phyloP scores from a whole-genome alignment of 768 basidiomycete genomes.

The Pisolithus tinctorius region DNA sequence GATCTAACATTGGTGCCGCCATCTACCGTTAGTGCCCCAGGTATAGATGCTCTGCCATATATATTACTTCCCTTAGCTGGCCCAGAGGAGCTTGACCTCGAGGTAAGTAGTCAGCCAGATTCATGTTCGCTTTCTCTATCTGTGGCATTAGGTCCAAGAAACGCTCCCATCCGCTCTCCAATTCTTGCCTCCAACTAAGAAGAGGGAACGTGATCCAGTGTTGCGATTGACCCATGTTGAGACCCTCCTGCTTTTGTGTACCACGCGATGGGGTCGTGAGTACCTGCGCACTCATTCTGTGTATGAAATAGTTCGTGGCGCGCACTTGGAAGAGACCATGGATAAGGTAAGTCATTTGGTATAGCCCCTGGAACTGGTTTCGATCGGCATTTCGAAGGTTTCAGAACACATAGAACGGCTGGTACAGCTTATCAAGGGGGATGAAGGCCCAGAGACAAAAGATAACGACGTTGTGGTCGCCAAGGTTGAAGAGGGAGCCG shows the following conservation, averaged over 20 bases:
- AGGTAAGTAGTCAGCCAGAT: conserved; percentile 38
- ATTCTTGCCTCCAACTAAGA: conserved; percentile 81
- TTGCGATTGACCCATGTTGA: conserved; percentile 85
- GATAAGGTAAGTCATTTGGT: conserved; percentile 51
- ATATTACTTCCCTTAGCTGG: conserved; percentile 89
- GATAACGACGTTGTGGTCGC: conserved; percentile 30
- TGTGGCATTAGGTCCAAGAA: conserved; percentile 68
- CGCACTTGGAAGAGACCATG: conserved; percentile 73
- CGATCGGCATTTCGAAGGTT: conserved; percentile 41
- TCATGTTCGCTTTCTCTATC: background rate
- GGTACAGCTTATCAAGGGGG: conserved; percentile 78
- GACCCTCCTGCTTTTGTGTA: conserved; percentile 80
- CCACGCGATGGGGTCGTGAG: conserved; percentile 84
- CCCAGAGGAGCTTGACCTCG: conserved; percentile 90
- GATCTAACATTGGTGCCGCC: conserved; percentile 50
- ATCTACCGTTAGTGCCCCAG: conserved; percentile 53
- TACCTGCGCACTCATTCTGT: conserved; percentile 73
- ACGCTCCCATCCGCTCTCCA: conserved; percentile 78
- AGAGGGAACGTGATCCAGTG: conserved; percentile 68
- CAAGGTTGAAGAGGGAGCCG: conserved; percentile 14
- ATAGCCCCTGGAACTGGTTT: background rate
- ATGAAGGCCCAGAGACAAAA: conserved; percentile 51
- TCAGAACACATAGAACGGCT: conserved; percentile 83
- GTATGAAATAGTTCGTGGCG: conserved; percentile 75
- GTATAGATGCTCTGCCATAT: conserved; percentile 79